Evolutionary conservation across 1,284 basidiomycete species (phyloP).

Genomic region (Trichosporon coremiiforme): DNA sequence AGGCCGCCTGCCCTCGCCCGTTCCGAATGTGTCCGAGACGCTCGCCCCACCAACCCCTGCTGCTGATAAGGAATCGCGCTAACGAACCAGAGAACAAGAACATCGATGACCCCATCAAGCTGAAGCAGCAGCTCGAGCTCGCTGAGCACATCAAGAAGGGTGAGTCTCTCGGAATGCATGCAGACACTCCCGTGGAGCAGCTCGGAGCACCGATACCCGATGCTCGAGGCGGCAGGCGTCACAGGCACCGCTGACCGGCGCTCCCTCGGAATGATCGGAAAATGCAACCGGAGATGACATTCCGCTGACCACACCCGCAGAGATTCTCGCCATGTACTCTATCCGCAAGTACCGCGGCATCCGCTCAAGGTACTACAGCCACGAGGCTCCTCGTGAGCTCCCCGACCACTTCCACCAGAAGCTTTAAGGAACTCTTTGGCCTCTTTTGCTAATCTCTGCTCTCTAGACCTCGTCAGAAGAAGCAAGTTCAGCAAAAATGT

Average conservation of each 20-base stretch:
- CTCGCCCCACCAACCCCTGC: background rate
- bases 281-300: background rate
- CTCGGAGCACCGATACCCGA: background rate
- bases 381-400: conserved; percentile 39
- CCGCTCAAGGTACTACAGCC: conserved; percentile 66
- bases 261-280: background rate
- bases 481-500: background rate
- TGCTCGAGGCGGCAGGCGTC: background rate
- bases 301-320: conserved; percentile 56
- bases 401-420: conserved; percentile 24
- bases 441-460: background rate
- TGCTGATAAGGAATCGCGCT: background rate
- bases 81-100: conserved; percentile 67
- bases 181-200: background rate
- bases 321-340: conserved; percentile 81
- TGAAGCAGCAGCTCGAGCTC: conserved; percentile 74
- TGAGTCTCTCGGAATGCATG: conserved; percentile 51
- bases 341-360: conserved; percentile 83
- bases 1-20: background rate
- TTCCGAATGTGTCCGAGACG: background rate
- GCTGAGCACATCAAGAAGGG: conserved; percentile 89
- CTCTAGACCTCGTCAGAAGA: background rate
- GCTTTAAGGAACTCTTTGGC: background rate
- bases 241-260: background rate
- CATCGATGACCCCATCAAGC: conserved; percentile 69